phyloP scores from a whole-genome alignment of 1,284 basidiomycete species.

The Taiwanofungus camphoratus region DNA sequence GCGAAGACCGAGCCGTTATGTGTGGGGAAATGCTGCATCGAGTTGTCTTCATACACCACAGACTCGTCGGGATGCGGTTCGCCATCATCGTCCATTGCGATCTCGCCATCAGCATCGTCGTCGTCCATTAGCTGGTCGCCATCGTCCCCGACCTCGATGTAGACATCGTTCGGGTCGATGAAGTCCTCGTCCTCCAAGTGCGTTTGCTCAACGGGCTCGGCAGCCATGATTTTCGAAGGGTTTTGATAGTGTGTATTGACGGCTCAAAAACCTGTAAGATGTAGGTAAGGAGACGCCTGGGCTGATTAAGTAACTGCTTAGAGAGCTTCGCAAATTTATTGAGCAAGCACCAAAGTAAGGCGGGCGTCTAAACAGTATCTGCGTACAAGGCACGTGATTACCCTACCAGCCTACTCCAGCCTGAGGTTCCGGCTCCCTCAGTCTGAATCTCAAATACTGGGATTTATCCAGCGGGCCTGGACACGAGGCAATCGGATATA shows the following conservation, averaged over 20 bases:
- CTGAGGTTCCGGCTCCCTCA: too few relatives aligned
- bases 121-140: conserved; percentile 75
- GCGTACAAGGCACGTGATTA: too few relatives aligned
- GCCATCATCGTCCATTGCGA: conserved; percentile 22
- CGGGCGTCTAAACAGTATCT: too few relatives aligned
- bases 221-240: conserved; percentile 15
- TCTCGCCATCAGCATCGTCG: conserved; percentile 51
- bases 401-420: too few relatives aligned
- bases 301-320: conserved; percentile 1
- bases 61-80: conserved; percentile 31
- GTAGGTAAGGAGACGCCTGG: neutral
- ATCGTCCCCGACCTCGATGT: conserved; percentile 61
- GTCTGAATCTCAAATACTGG: too few relatives aligned
- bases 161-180: conserved; percentile 57
- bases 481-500: too few relatives aligned
- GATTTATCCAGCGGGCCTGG: too few relatives aligned
- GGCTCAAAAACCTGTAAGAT: neutral
- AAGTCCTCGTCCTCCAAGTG: conserved; percentile 42
- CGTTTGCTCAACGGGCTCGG: conserved; percentile 30
- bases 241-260: neutral
- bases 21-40: conserved; percentile 57
- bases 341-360: too few relatives aligned
- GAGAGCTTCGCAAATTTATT: too few relatives aligned
- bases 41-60: conserved; percentile 52
- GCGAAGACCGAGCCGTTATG: conserved; percentile 82